Percentiles rank a stretch among this genome's conserved stretches.
Conservation (phyloP, 148 eudicot genomes). For the Rhododendron griersonianum region DNA sequence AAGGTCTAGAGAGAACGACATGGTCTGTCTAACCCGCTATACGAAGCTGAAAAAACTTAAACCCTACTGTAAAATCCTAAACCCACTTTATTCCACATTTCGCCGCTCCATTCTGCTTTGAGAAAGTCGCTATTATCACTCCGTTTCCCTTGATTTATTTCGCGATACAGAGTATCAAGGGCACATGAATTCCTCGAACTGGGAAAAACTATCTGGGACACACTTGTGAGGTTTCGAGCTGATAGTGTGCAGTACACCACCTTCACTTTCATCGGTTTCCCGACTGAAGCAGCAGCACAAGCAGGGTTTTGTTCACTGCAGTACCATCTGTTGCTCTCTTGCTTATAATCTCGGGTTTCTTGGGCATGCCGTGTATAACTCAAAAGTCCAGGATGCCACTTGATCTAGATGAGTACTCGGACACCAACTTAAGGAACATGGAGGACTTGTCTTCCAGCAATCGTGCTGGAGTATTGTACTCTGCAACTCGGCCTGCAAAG, state of each 20-base stretch:
- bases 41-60: background rate
- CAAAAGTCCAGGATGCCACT: slow-evolving; percentile 39
- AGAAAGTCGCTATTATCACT: background rate
- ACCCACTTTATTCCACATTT: background rate
- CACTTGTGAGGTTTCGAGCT: background rate
- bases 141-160: background rate
- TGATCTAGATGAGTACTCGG: slow-evolving; percentile 76
- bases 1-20: background rate
- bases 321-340: background rate
- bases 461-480: slow-evolving; percentile 69
- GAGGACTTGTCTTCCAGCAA: slow-evolving; percentile 68
- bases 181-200: background rate
- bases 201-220: background rate
- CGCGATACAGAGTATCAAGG: background rate
- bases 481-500: slow-evolving; percentile 74
- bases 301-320: background rate
- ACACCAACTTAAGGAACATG: slow-evolving; percentile 72
- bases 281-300: background rate
- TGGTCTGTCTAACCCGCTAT: background rate
- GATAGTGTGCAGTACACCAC: background rate
- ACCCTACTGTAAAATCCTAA: background rate
- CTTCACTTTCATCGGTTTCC: background rate
- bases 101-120: background rate
- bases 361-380: background rate
- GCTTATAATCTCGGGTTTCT: background rate